These are phyloP conservation scores for Lasiosphaeria hispida DNA, from an alignment of 495 filamentous ascomycete genomes.

Conservation along the genomic window DNA sequence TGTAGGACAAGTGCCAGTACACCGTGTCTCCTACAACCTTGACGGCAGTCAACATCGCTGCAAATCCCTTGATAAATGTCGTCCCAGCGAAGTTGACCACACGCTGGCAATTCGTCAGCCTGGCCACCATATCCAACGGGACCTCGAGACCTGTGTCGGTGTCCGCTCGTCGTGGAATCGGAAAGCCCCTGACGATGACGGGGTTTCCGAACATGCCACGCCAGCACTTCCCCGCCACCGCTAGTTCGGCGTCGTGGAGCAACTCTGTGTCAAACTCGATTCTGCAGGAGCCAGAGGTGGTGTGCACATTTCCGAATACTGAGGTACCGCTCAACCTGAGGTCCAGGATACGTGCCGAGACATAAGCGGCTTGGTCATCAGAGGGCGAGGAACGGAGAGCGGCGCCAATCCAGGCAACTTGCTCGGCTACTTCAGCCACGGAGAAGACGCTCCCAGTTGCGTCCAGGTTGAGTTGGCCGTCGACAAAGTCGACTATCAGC, in stretches of 20 bases:
- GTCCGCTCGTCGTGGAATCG: neutral
- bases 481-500: neutral
- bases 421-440: constrained; percentile 14
- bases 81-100: too few species aligned
- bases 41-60: neutral
- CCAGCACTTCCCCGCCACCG: neutral
- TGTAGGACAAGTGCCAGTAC: neutral
- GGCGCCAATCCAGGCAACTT: constrained; percentile 17
- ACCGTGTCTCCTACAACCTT: neutral
- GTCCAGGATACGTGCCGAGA: constrained; percentile 1
- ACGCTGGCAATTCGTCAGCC: too few species aligned
- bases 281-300: neutral
- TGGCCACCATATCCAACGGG: too few species aligned
- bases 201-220: neutral
- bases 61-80: neutral
- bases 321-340: neutral
- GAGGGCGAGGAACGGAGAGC: constrained; percentile 14
- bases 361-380: neutral
- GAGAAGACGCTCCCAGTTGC: constrained; percentile 11
- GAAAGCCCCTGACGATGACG: neutral
- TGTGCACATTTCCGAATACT: neutral
- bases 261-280: neutral
- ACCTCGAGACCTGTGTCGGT: neutral
- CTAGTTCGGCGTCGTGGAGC: neutral
- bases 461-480: neutral